A percentile compares a stretch with the other conserved stretches of the same genome.
Conservation (phyloP, 2,329 filamentous ascomycete species). For the Colletotrichum sp. region DNA sequence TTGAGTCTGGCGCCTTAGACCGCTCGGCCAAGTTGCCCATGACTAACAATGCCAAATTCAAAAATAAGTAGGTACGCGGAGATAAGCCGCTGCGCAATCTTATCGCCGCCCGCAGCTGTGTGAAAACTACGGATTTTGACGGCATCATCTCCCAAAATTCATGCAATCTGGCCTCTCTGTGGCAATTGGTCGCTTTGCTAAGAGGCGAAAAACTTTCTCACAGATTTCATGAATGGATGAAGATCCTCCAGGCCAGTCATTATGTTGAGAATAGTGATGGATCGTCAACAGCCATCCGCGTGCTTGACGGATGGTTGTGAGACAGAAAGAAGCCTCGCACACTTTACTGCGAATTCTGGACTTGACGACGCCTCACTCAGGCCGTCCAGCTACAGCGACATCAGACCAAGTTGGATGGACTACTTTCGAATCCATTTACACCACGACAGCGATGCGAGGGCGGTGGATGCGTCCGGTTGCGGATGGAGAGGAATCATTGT, state of each 20-base stretch:
- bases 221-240: not conserved
- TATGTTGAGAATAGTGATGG: not conserved
- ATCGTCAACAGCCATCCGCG: not conserved
- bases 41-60: rapidly evolving
- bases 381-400: not conserved
- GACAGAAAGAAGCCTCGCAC: not conserved
- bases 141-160: not conserved
- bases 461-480: not conserved
- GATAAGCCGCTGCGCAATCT: not conserved
- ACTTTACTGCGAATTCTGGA: not conserved
- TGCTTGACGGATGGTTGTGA: not conserved
- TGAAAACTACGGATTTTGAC: not conserved
- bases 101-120: not conserved
- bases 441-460: not conserved
- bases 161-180: not conserved
- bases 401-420: not conserved
- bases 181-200: not conserved
- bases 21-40: not conserved
- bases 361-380: not conserved
- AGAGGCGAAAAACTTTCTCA: not conserved
- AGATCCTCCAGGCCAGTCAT: not conserved
- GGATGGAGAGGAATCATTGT: not conserved
- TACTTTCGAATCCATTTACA: not conserved
- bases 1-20: constrained; percentile 7
- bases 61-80: not conserved